phyloP scores from a whole-genome alignment of 306 rosid genomes.

The Gleditsia sinensis region DNA sequence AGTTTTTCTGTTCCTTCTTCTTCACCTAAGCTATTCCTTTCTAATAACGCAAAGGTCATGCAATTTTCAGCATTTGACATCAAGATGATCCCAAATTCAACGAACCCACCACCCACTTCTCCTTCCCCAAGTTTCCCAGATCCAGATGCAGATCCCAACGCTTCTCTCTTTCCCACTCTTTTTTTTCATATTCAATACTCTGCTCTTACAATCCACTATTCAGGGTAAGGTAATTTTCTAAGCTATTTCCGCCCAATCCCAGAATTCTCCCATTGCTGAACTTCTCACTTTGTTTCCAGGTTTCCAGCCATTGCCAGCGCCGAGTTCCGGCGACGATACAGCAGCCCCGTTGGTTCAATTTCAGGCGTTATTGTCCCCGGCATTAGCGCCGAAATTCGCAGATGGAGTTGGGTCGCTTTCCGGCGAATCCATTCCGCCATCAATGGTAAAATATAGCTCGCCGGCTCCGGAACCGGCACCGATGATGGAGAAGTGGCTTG shows the following conservation, averaged over 20 bases:
- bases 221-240: conserved; percentile 10
- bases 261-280: background rate
- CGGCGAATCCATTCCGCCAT: background rate
- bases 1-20: background rate
- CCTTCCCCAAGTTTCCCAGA: background rate
- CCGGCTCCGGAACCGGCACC: no score
- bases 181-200: conserved; percentile 16
- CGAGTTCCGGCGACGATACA: conserved; percentile 7
- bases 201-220: background rate
- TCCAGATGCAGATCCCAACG: conserved; percentile 23
- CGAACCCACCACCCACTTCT: background rate
- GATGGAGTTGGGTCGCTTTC: background rate
- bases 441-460: no score
- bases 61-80: background rate
- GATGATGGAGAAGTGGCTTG: background rate
- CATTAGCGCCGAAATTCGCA: background rate
- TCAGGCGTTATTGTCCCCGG: background rate
- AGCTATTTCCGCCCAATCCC: background rate
- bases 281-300: background rate
- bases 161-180: background rate
- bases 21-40: conserved; percentile 27
- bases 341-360: background rate
- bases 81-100: conserved; percentile 4
- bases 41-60: conserved; percentile 32
- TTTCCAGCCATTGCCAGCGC: conserved; percentile 35